phyloP scores from a whole-genome alignment of 2,329 filamentous ascomycete species.

The Davidsoniella neocaledoniae region DNA sequence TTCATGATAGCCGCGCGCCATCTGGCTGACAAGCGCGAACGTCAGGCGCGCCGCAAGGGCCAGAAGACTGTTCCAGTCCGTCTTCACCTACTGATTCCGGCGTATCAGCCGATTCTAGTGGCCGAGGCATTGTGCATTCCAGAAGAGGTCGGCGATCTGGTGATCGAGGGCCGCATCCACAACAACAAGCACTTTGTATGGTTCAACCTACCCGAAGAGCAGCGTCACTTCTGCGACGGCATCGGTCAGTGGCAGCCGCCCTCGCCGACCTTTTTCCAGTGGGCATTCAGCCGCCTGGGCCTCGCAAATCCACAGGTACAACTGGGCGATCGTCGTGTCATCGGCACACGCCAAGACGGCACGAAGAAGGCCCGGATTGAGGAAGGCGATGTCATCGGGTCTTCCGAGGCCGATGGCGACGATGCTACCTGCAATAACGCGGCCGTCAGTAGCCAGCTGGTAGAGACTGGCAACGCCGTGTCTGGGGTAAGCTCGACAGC shows the following conservation, averaged over 20 bases:
- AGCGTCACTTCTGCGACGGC: conserved; percentile 19
- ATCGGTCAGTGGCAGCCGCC: conserved; percentile 21
- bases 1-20: conserved; percentile 23
- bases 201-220: conserved; percentile 22
- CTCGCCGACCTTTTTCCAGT: conserved; percentile 16
- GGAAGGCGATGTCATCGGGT: conserved; percentile 7
- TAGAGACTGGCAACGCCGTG: conserved; percentile 5
- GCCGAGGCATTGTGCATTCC: conserved; percentile 22
- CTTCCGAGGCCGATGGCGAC: conserved; percentile 5
- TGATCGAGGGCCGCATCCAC: conserved; percentile 24
- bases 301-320: conserved; percentile 15
- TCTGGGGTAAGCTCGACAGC: background rate
- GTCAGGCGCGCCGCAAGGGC: conserved; percentile 15
- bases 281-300: conserved; percentile 17
- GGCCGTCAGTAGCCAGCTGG: conserved; percentile 1
- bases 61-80: conserved; percentile 16
- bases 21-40: conserved; percentile 16
- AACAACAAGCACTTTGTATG: conserved; percentile 23
- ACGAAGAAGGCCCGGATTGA: conserved; percentile 10
- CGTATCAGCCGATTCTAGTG: conserved; percentile 23
- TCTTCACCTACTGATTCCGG: conserved; percentile 24
- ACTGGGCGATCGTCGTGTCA: conserved; percentile 15
- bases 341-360: conserved; percentile 16
- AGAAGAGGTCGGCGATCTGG: conserved; percentile 22
- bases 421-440: conserved; percentile 1